Percentiles rank a stretch among this genome's conserved stretches.
phyloP scores from a whole-genome alignment of 2,329 filamentous ascomycete species.

The Sclerotinia subarctica region DNA sequence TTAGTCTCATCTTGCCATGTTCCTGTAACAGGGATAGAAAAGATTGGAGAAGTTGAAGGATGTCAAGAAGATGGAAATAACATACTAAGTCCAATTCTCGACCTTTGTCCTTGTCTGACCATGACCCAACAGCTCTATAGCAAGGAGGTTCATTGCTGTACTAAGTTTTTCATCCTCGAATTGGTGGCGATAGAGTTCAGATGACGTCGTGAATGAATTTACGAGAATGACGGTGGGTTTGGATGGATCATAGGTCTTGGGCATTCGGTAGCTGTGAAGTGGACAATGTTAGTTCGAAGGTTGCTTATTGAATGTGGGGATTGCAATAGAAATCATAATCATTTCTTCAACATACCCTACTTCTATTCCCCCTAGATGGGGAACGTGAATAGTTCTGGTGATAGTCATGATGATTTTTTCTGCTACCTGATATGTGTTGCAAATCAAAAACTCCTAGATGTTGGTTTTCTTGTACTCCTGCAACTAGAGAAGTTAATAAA shows the following conservation, averaged over 20 bases:
- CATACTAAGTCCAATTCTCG: conserved; percentile 49
- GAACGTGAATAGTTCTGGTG: conserved; percentile 45
- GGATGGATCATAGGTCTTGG: conserved; percentile 44
- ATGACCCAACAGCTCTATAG: conserved; percentile 53
- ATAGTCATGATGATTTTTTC: conserved; percentile 16
- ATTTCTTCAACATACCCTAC: conserved; percentile 42
- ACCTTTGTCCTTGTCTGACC: conserved; percentile 43
- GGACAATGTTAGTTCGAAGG: background rate
- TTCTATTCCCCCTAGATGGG: conserved; percentile 48
- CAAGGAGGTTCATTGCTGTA: conserved; percentile 47
- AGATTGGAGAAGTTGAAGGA: background rate
- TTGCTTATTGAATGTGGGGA: background rate
- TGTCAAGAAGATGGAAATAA: background rate
- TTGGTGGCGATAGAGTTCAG: conserved; percentile 46
- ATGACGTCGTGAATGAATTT: conserved; percentile 52
- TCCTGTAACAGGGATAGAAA: background rate
- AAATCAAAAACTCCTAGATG: background rate
- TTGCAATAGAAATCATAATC: background rate
- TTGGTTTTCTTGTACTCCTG: background rate
- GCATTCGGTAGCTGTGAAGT: conserved; percentile 23
- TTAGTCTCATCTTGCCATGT: background rate
- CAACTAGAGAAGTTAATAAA: too few species aligned
- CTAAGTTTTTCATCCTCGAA: conserved; percentile 44
- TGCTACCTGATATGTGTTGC: background rate
- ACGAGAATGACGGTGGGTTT: conserved; percentile 53